Evolutionary conservation across 73 alveolate species (phyloP).

Genomic region (Paramecium pentaurelia): DNA sequence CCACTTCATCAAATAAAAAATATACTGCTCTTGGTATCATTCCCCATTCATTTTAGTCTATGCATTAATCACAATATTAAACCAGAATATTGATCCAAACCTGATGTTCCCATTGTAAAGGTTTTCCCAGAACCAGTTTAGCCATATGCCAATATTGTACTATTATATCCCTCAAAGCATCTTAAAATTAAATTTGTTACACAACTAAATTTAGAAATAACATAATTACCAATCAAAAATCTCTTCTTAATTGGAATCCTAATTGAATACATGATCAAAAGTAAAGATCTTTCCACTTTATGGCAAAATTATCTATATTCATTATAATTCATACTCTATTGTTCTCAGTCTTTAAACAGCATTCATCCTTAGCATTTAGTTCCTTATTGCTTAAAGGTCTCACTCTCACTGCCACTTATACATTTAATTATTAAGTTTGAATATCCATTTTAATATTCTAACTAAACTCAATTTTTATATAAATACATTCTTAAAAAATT

Average conservation of each 20-base stretch:
- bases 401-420: slow-evolving; percentile 88
- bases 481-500: background rate
- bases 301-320: slow-evolving; percentile 50
- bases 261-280: slow-evolving; percentile 90
- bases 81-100: slow-evolving; percentile 82
- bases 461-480: background rate
- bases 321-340: slow-evolving; percentile 74
- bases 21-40: slow-evolving; percentile 91
- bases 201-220: slow-evolving; percentile 51
- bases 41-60: slow-evolving; percentile 65
- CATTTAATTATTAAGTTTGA: slow-evolving; percentile 58
- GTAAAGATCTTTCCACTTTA: slow-evolving; percentile 67
- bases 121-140: slow-evolving; percentile 98
- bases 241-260: slow-evolving; percentile 82
- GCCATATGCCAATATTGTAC: slow-evolving; percentile 97
- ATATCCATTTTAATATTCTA: slow-evolving; percentile 46
- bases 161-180: slow-evolving; percentile 92
- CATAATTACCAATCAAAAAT: slow-evolving; percentile 65
- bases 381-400: slow-evolving; percentile 92
- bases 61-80: slow-evolving; percentile 67
- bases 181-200: slow-evolving; percentile 80
- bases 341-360: slow-evolving; percentile 47
- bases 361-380: slow-evolving; percentile 55
- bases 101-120: slow-evolving; percentile 94
- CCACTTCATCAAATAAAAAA: slow-evolving; percentile 80